Base-by-base conservation (phyloP, 495 filamentous ascomycete species). In the Cercophora newfieldiana region DNA sequence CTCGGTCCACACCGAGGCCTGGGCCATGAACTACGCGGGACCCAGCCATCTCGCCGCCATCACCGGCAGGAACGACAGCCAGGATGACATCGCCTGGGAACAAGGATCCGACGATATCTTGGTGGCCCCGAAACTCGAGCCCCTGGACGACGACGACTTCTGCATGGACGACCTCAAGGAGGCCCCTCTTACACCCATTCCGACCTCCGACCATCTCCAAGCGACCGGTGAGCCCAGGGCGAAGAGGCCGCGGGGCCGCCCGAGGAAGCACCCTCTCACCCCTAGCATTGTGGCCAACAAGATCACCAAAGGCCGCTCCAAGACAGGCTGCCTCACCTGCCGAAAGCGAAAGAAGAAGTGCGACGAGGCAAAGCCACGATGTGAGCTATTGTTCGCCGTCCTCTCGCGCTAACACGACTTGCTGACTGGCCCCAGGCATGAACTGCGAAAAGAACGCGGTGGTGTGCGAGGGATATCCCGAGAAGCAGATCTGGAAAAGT, bases 401-500 rank as follows among this genome's bases (percentile, higher is more conserved):
- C 16, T 68, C 22, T 19, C 7, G 26, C 21, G 3, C 19, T 26
- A 22, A 18, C 48, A 16, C 30, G 5, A 60, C 21, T 14, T 51
- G 16, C 75, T 79, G 65, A 76, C 47, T 7, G 25, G 19, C n/a
- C 25, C 21, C 63, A 87, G 92, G 92, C 77, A 81, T 91, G 68
- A 94, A 95, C 73, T 97, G 93, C 73, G 89, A 94, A 80, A 97
- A 97, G 80, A 97, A 97, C 76, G 91, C 92, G 24, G 91, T 96
- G 51, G 87, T 92, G 12, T 97, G 93, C 72, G 93, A 97, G 79
- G 93, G 93, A 16, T 97, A 97, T 73, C 91, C 90, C n/a, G 89
- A 92, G 58, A 92, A 90, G 74, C 89, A 91, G 59, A 84, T 92
- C 55, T 97, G 93, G 93, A 90, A 88, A 74, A 91, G 89, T 71